Evolutionary conservation across 805 yeast species (phyloP), one percentile per base, ranked within the genome.

Genomic region (Nakazawaea wyomingensis): DNA sequence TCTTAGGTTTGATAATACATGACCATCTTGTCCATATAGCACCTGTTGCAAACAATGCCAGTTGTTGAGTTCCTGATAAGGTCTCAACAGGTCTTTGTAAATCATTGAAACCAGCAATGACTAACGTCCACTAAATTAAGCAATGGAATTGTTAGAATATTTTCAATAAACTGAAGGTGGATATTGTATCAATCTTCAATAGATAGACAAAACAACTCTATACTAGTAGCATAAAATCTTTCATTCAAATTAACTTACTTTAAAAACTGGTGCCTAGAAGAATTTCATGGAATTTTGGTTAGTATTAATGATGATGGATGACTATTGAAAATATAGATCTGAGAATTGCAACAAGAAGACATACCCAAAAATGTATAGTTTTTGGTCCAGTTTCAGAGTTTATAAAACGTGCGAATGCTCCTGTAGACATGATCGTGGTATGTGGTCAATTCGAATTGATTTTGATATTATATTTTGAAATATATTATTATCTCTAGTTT

Each of bases 11-110:
- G 59, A 91, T 91, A 50, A 90, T 93, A 65, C 90, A 77, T 13
- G 96, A 89, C 98, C 98, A 91, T 64, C 99, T 80, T 28, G 99
- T 91, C 99, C 99, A 91, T 55, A 91, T 88, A 42, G 79, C 78
- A 43, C 97, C 99, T 1, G 99, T 91, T 37, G 90, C 89, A 54
- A 85, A 74, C 45, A 91, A 72, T 1, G 98, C 95, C 47, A 78
- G 60, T 67, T 85, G 90, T 65, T 86, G 96, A 19, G 96, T 82
- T 45, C 97, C 96, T 29, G 93, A 82, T 39, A 91, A 72, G 55
- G 82, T 82, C 57, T 91, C 96, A 31, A 88, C 96, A 1, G 99
- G 98, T 67, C 98, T 82, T 50, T 77, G 72, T 49, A 84, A 68
- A 64, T 91, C 99, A 57, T 74, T 82, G 49, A 87, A 71, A 45